phyloP scores from a whole-genome alignment of 106 monocot genomes.

The Dendrobium officinale region DNA sequence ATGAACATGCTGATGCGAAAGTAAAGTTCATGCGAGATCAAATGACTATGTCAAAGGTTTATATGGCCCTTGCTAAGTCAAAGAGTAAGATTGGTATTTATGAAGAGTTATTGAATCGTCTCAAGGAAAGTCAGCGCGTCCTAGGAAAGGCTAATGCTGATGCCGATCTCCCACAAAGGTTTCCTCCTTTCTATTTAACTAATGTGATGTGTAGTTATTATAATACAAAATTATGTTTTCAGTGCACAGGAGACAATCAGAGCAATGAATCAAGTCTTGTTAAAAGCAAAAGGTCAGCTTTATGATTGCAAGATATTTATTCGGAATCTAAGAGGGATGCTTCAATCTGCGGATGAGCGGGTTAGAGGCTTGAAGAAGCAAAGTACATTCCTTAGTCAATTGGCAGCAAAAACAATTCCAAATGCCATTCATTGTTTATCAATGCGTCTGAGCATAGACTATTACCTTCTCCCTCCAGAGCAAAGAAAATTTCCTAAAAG shows the following conservation, averaged over 20 bases:
- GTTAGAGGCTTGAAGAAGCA: conserved; percentile 73
- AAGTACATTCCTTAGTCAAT: conserved; percentile 64
- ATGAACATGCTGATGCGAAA: conserved; percentile 58
- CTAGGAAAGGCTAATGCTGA: conserved; percentile 61
- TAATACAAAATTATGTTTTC: conserved; percentile 4
- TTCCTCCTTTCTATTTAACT: background rate
- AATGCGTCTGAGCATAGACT: conserved; percentile 63
- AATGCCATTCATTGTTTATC: conserved; percentile 75
- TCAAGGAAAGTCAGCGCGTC: conserved; percentile 64
- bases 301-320: conserved; percentile 63
- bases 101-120: conserved; percentile 25
- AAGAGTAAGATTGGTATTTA: conserved; percentile 35
- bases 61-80: conserved; percentile 34
- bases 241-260: conserved; percentile 59
- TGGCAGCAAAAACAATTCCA: conserved; percentile 81
- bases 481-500: conserved; percentile 55
- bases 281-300: conserved; percentile 50
- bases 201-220: background rate
- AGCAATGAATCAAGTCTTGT: conserved; percentile 61
- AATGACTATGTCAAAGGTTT: conserved; percentile 61
- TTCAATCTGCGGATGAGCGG: conserved; percentile 68
- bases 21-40: conserved; percentile 70
- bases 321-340: conserved; percentile 60
- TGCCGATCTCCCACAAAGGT: conserved; percentile 43
- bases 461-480: conserved; percentile 62